These are phyloP conservation scores for Trichoderma brevicompactum DNA, from an alignment of 2,329 filamentous ascomycete genomes.

Conservation along the genomic window DNA sequence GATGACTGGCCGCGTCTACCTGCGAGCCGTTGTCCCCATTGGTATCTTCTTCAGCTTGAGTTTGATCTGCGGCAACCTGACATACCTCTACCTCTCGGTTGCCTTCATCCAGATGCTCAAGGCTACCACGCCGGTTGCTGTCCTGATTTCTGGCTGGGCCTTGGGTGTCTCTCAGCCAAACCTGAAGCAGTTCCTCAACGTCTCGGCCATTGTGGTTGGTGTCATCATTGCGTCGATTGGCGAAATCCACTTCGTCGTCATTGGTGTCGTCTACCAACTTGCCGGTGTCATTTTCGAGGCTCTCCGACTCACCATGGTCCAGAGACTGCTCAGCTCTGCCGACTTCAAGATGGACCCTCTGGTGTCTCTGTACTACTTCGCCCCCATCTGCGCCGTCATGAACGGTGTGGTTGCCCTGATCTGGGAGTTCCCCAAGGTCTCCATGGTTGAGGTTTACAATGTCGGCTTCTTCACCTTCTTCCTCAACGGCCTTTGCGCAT, in stretches of 20 bases:
- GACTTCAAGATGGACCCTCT: conserved; percentile 93
- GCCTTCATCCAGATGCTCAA: conserved; percentile 99
- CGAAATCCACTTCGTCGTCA: conserved; percentile 89
- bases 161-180: conserved; percentile 85
- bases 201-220: conserved; percentile 92
- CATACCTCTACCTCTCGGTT: conserved; percentile 93
- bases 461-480: conserved; percentile 75
- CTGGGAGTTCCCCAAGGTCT: conserved; percentile 73
- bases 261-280: conserved; percentile 79
- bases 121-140: conserved; percentile 93
- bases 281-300: conserved; percentile 82
- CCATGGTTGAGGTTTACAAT: conserved; percentile 70
- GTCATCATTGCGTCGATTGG: conserved; percentile 93
- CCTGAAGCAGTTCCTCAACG: conserved; percentile 86
- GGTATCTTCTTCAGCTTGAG: conserved; percentile 95
- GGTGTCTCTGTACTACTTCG: conserved; percentile 89
- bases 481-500: conserved; percentile 76
- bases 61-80: conserved; percentile 94
- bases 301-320: conserved; percentile 80
- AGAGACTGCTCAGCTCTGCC: conserved; percentile 77
- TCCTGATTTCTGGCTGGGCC: conserved; percentile 85
- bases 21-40: conserved; percentile 92
- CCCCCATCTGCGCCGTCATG: conserved; percentile 81
- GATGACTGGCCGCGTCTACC: conserved; percentile 93
- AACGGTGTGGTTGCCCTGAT: conserved; percentile 75